A percentile compares a stretch with the other conserved stretches of the same genome.
These are phyloP conservation scores for Mucor mucedo DNA, from an alignment of 371 early-diverging fungal genomes.

Conservation along the genomic window DNA sequence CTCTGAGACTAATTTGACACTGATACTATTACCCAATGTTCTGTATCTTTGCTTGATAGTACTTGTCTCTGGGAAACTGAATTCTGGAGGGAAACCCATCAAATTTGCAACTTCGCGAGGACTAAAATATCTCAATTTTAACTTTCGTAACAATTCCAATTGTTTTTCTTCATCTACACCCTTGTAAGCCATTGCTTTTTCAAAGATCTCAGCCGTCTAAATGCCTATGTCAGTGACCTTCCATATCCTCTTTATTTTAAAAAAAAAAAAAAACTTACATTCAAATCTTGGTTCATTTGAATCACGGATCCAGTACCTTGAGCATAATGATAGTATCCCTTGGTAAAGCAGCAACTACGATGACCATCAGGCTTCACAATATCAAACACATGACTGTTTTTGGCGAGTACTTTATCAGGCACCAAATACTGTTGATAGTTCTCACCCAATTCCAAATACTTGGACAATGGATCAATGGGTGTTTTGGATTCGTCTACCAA, in stretches of 20 bases:
- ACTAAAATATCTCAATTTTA: slow-evolving; percentile 78
- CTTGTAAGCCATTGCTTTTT: slow-evolving; percentile 31
- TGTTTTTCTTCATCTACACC: slow-evolving; percentile 34
- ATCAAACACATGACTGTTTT: slow-evolving; percentile 72
- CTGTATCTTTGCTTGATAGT: slow-evolving; percentile 68
- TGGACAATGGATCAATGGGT: slow-evolving; percentile 42
- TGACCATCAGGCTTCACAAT: slow-evolving; percentile 69
- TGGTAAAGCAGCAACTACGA: slow-evolving; percentile 86
- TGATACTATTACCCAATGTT: slow-evolving; percentile 73
- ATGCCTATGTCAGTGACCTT: background rate
- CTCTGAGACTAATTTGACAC: slow-evolving; percentile 65
- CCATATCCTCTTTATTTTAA: background rate
- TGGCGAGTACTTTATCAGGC: slow-evolving; percentile 57
- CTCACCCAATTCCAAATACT: slow-evolving; percentile 29
- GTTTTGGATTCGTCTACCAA: slow-evolving; percentile 33
- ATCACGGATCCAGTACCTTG: slow-evolving; percentile 79
- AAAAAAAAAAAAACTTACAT: slow-evolving; percentile 52
- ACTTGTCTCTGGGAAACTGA: slow-evolving; percentile 58
- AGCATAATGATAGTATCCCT: slow-evolving; percentile 80
- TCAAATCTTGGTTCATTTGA: slow-evolving; percentile 57
- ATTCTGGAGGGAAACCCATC: slow-evolving; percentile 77
- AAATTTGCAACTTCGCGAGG: slow-evolving; percentile 78
- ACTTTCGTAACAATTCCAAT: slow-evolving; percentile 33
- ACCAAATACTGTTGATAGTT: slow-evolving; percentile 34
- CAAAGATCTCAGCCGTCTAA: slow-evolving; percentile 34